phyloP scores from a whole-genome alignment of 495 filamentous ascomycete genomes.

The Trypethelium eluteriae region DNA sequence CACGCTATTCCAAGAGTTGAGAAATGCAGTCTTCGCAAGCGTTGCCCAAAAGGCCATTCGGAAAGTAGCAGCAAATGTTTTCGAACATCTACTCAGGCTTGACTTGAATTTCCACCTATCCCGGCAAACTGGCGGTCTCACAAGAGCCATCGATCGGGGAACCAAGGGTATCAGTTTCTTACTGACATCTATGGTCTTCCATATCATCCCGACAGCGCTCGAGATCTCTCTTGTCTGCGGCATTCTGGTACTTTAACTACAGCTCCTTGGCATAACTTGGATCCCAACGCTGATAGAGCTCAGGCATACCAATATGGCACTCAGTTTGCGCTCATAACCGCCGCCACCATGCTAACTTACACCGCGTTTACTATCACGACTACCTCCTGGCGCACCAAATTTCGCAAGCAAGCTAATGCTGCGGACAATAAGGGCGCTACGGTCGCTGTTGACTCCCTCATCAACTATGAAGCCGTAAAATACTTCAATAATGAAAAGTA shows the following conservation, averaged over 20 bases:
- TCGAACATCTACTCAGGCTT: constrained; percentile 77
- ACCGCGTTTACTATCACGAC: constrained; percentile 91
- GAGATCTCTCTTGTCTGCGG: constrained; percentile 95
- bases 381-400: constrained; percentile 94
- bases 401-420: constrained; percentile 86
- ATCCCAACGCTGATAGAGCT: constrained; percentile 22
- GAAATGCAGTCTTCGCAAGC: constrained; percentile 93
- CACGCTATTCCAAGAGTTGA: constrained; percentile 77
- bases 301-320: constrained; percentile 90
- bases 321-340: constrained; percentile 86
- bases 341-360: constrained; percentile 84
- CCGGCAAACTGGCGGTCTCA: constrained; percentile 89
- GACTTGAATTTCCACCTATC: constrained; percentile 91
- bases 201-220: constrained; percentile 85
- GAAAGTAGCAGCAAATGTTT: constrained; percentile 82
- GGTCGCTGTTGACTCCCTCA: constrained; percentile 88
- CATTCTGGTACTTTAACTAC: constrained; percentile 49
- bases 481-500: constrained; percentile 99
- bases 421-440: constrained; percentile 94
- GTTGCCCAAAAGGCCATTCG: constrained; percentile 96
- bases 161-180: constrained; percentile 98
- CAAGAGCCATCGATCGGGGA: constrained; percentile 88
- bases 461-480: constrained; percentile 98
- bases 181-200: constrained; percentile 96
- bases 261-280: constrained; percentile 8